Evolutionary conservation across 805 yeast species (phyloP), one percentile per base, ranked within the genome.

Genomic region (Blastobotrys mokoenaii): DNA sequence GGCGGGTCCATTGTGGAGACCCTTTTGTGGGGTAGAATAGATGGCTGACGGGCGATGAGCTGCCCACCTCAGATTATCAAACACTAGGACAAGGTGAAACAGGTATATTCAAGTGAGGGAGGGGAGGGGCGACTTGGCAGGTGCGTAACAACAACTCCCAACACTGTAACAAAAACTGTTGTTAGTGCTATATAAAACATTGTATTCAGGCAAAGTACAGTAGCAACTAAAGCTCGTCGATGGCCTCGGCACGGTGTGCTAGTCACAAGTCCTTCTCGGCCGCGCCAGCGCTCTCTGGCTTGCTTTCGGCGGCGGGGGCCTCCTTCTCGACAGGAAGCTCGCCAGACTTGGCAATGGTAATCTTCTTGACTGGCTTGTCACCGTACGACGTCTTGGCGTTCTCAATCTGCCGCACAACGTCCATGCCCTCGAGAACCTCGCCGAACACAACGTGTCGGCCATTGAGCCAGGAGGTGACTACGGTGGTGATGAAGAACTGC

Each of bases 361-460:
- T 70, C 22, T 76, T 77, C 56, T 74, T 74, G 46, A 64, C 66
- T 45, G 98, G 98, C 53, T 69, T 74, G 66, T 87, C 93, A 53
- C 84, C 79, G 56, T 73, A 68, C 48, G 70, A 67, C 18, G 94
- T 87, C 67, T 79, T 77, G 50, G 84, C 79, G 40, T 65, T 64
- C 68, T 88, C 96, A 60, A 93, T 79, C 65, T 76, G 72, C 53
- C 73, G 67, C 46, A 90, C 85, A 42, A 87, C 77, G 53, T 90
- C 96, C 71, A 79, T 73, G 41, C 97, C 97, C 40, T 66, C 71
- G 35, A 87, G 47, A 46, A 93, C 96, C 69, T 87, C 86, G 54
- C 98, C 98, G 60, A 93, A 93, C 36, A 93, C 98, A 61, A 93
- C 98, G 67, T 93, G 98, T 57, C 72, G 79, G 53, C 94, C 93